These are phyloP conservation scores for Metschnikowia shivogae DNA, from an alignment of 805 yeast species.

Conservation along the genomic window DNA sequence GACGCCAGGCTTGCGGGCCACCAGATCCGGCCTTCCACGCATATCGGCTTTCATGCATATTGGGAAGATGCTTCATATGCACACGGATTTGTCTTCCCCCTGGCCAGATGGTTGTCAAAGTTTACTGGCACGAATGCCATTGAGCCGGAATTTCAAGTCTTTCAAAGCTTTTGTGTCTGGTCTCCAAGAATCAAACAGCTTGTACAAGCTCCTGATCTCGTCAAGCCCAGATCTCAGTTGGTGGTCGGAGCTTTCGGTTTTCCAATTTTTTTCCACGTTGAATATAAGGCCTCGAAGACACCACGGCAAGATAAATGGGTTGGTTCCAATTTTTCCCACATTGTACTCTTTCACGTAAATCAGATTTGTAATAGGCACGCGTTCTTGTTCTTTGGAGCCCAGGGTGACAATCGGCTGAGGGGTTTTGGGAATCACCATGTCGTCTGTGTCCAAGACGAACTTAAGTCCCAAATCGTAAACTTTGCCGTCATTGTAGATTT, in stretches of 20 bases:
- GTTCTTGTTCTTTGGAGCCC: constrained; percentile 7
- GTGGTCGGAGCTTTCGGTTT: constrained; percentile 38
- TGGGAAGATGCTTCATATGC: not conserved
- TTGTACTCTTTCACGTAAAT: constrained; percentile 47
- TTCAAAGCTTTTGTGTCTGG: constrained; percentile 80
- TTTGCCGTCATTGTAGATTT: constrained; percentile 74
- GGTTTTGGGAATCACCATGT: constrained; percentile 40
- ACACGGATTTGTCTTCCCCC: not conserved
- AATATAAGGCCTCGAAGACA: constrained; percentile 73
- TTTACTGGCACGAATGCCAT: constrained; percentile 46
- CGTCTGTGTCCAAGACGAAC: constrained; percentile 71
- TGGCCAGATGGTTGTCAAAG: constrained; percentile 18
- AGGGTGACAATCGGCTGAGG: not conserved
- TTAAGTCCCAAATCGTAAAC: constrained; percentile 80
- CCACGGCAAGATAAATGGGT: constrained; percentile 91
- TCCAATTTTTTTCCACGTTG: constrained; percentile 49
- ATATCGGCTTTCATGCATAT: constrained; percentile 4
- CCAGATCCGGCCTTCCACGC: not conserved
- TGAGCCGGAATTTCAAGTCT: constrained; percentile 76
- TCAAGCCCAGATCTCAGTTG: constrained; percentile 35
- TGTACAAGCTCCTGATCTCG: constrained; percentile 58
- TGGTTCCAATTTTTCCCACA: constrained; percentile 62
- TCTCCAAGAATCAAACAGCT: constrained; percentile 78
- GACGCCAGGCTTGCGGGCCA: not conserved
- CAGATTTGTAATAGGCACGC: constrained; percentile 31